phyloP scores from a whole-genome alignment of 768 basidiomycete species.

The Leccinum olivaceopallidum region DNA sequence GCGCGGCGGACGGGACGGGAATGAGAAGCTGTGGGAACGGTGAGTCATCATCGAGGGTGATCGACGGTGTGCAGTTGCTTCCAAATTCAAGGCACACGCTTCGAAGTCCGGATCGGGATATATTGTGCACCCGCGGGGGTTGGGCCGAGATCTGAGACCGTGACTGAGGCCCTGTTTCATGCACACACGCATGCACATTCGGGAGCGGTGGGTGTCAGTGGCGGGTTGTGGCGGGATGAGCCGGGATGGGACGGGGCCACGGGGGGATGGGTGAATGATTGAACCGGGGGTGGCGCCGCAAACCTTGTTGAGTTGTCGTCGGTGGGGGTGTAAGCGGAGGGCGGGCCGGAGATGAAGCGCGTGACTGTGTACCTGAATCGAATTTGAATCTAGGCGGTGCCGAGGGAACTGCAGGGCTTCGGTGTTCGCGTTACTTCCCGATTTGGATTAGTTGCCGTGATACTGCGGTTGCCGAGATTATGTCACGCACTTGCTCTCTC shows the following conservation, averaged over 20 bases:
- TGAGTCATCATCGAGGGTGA: conserved; percentile 30
- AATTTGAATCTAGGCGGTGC: conserved; percentile 46
- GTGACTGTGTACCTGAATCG: conserved; percentile 35
- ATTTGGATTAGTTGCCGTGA: conserved; percentile 37
- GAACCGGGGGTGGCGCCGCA: conserved; percentile 21
- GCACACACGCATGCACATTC: neutral
- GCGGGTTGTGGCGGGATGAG: conserved; percentile 7
- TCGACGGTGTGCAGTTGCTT: conserved; percentile 28
- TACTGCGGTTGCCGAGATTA: conserved; percentile 35
- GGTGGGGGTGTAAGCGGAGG: conserved; percentile 20
- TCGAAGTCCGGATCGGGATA: conserved; percentile 20
- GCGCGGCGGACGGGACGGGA: conserved; percentile 20
- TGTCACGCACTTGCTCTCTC: conserved; percentile 26
- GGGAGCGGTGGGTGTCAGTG: neutral
- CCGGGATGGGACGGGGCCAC: conserved; percentile 11
- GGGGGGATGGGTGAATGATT: conserved; percentile 9
- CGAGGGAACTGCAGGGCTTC: conserved; percentile 34
- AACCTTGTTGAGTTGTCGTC: conserved; percentile 14
- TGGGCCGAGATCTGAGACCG: conserved; percentile 2
- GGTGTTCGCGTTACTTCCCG: conserved; percentile 35
- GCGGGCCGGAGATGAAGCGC: conserved; percentile 20
- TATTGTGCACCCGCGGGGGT: conserved; percentile 12
- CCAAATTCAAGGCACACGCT: conserved; percentile 28
- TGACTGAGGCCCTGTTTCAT: conserved; percentile 17
- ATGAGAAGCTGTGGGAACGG: conserved; percentile 8